phyloP scores from a whole-genome alignment of 164 flowering plant genomes.

The Sextonia rubra region DNA sequence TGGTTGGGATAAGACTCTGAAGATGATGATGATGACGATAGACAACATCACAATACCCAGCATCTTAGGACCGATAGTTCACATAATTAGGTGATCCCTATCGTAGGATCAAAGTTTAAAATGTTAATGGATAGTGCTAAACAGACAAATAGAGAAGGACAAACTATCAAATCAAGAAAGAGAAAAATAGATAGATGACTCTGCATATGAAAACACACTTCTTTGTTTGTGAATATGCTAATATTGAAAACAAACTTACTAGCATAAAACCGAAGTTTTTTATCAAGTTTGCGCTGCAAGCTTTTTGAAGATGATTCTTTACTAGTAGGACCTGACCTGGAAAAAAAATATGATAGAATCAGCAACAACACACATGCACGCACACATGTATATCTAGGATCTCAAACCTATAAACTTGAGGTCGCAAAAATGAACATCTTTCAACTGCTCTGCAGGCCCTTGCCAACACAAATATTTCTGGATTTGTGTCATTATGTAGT shows the following conservation, averaged over 20 bases:
- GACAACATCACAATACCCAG: not conserved
- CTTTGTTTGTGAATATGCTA: not conserved
- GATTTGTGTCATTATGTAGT: too few relatives aligned
- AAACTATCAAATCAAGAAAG: not conserved
- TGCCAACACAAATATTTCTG: too few relatives aligned
- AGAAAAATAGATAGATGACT: not conserved
- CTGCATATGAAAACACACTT: not conserved
- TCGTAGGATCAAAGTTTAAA: not conserved
- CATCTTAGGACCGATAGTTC: not conserved
- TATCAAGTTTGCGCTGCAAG: constrained; percentile 40
- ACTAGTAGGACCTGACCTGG: constrained; percentile 25
- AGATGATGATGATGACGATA: too few relatives aligned
- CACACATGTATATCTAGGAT: not conserved
- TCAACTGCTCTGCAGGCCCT: not conserved
- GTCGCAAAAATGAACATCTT: not conserved
- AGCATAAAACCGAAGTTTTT: constrained; percentile 52
- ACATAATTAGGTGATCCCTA: not conserved
- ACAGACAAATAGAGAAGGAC: not conserved
- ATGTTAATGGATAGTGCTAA: not conserved
- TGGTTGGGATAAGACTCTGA: too few relatives aligned
- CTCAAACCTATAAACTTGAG: not conserved
- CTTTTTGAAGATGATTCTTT: constrained; percentile 16
- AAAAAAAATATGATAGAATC: not conserved
- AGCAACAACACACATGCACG: too few relatives aligned
- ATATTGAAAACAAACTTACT: constrained; percentile 30